Percentiles rank a stretch among this genome's conserved stretches.
These are phyloP conservation scores for Alloteropsis angusta DNA, from an alignment of 202 grass and related monocot genomes.

Conservation along the genomic window DNA sequence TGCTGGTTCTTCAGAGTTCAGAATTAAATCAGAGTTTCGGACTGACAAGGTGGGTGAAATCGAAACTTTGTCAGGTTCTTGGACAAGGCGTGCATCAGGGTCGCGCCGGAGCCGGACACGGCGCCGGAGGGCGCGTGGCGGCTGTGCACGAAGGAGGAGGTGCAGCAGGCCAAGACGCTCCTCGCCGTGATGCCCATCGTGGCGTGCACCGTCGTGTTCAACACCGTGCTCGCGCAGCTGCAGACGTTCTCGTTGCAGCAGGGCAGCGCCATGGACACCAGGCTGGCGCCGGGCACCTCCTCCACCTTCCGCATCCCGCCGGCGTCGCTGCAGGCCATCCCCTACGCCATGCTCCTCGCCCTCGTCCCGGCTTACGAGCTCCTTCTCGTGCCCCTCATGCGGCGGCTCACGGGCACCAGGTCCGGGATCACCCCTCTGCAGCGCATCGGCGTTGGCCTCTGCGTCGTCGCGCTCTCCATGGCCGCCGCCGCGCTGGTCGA, in stretches of 20 bases:
- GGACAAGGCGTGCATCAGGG: conserved; percentile 9
- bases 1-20: background rate
- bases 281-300: conserved; percentile 19
- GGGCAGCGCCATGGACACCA: conserved; percentile 74
- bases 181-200: conserved; percentile 83
- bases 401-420: conserved; percentile 33
- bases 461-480: conserved; percentile 69
- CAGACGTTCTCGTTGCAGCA: conserved; percentile 98
- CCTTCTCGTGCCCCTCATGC: conserved; percentile 49
- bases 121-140: conserved; percentile 63
- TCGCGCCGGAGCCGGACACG: conserved; percentile 5
- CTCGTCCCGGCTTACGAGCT: conserved; percentile 69
- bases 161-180: conserved; percentile 70
- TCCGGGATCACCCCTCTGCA: conserved; percentile 68
- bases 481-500: conserved; percentile 57
- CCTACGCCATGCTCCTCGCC: conserved; percentile 65
- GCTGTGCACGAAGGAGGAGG: conserved; percentile 58
- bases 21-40: background rate
- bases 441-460: conserved; percentile 69
- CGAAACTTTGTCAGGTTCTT: background rate
- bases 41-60: background rate
- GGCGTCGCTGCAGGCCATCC: conserved; percentile 75
- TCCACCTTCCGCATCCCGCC: conserved; percentile 55
- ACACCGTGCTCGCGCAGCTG: conserved; percentile 93
- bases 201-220: conserved; percentile 92